Evolutionary conservation across 1,284 basidiomycete species (phyloP), one percentile per base, ranked within the genome.

Genomic region (Sporisorium graminicola): DNA sequence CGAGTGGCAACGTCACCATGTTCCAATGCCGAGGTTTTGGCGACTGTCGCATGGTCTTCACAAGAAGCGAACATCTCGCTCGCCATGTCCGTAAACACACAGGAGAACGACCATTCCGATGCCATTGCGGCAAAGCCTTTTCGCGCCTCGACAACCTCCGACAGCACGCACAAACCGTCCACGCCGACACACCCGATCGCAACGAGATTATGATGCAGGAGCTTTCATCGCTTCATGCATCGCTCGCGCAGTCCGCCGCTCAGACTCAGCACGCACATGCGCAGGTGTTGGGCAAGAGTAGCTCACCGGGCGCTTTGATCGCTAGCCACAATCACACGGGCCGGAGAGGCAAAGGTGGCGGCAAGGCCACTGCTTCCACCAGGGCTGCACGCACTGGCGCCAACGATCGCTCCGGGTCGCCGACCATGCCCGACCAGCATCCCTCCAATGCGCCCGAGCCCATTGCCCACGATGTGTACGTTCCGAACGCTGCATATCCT

Each of bases 1-100:
- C 60, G 16, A 71, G 65, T 24, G 78, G 79, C 47, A 81, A 92
- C 7, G 90, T 92, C 65, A 97, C 96, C 88, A 93, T 95, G 67
- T 98, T 97, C 86, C 93, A 95, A 82, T 98, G 95, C 87, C 90
- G 91, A 67, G 95, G 95, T 10, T 98, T 93, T 85, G 95, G 94
- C 74, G 94, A 95, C 62, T 98, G 95, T 87, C 90, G 92, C 75
- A 98, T 98, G 94, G 94, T 95, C 65, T 98, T 98, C 86, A 94
- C 92, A 61, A 89, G 95, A 85, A 94, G 92, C 86, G 95, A 98
- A 87, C 95, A 98, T 87, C 88, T 98, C 5, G 95, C 95, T 66
- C 90, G 95, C 79, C 95, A 98, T 88, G 94, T 98, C 83, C 89
- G 95, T 78, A 98, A 98, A 89, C 95, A 98, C 86, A 98, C 95